Evolutionary conservation across 2,329 filamentous ascomycete species (phyloP).

Genomic region (Septoria petroselini): DNA sequence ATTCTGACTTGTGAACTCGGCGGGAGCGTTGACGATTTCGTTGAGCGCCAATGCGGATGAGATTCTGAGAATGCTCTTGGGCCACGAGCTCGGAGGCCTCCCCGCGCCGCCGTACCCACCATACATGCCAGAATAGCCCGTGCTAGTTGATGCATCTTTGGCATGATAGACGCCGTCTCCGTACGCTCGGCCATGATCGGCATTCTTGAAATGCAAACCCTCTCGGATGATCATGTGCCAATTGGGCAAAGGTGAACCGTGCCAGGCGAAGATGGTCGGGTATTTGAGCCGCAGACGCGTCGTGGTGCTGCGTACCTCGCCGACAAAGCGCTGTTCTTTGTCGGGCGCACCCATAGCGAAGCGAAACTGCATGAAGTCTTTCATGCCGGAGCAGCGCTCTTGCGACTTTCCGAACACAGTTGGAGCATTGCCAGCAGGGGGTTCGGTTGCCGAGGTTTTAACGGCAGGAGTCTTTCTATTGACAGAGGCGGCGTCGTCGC

Average conservation of each 20-base stretch:
- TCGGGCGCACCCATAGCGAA: slow-evolving; percentile 86
- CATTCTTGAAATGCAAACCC: slow-evolving; percentile 69
- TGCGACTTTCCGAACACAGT: slow-evolving; percentile 27
- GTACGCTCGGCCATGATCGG: slow-evolving; percentile 63
- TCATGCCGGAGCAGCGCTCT: slow-evolving; percentile 59
- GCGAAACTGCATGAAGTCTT: slow-evolving; percentile 73
- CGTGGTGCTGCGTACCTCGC: slow-evolving; percentile 55
- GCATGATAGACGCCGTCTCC: slow-evolving; percentile 85
- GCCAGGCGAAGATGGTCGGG: slow-evolving; percentile 81
- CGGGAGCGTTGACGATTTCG: slow-evolving; percentile 75
- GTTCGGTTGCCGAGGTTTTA: too few species aligned
- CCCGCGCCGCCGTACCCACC: slow-evolving; percentile 1
- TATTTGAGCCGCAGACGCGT: slow-evolving; percentile 44
- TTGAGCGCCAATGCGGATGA: slow-evolving; percentile 65
- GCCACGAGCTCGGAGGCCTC: slow-evolving; percentile 52
- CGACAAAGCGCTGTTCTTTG: slow-evolving; percentile 72
- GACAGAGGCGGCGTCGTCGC: too few species aligned
- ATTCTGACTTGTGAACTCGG: slow-evolving; percentile 53
- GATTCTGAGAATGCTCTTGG: slow-evolving; percentile 62
- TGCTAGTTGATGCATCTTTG: slow-evolving; percentile 55
- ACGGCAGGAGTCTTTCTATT: too few species aligned
- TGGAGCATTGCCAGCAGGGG: slow-evolving; percentile 13
- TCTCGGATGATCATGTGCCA: slow-evolving; percentile 89
- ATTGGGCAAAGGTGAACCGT: slow-evolving; percentile 71
- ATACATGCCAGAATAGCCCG: slow-evolving; percentile 46